A percentile compares a stretch with the other conserved stretches of the same genome.
Conservation (phyloP, 805 yeast genomes). For the Metschnikowia cubensis region DNA sequence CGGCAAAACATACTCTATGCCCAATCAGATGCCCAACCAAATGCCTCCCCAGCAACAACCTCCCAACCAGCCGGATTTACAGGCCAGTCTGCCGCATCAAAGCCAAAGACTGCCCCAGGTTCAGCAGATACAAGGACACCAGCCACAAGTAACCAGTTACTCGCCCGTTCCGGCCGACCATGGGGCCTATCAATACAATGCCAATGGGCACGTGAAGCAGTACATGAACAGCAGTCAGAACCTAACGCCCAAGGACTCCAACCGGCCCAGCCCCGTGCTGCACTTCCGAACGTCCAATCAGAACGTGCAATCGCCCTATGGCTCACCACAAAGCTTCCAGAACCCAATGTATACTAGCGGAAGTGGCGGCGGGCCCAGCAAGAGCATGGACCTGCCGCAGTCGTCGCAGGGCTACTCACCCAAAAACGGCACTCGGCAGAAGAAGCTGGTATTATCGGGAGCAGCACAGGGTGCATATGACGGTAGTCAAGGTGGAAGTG, state of each 20-base stretch:
- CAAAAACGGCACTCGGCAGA: slow-evolving; percentile 25
- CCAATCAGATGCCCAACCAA: slow-evolving; percentile 9
- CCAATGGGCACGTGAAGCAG: slow-evolving; percentile 4
- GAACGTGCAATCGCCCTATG: slow-evolving; percentile 12
- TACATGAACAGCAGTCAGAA: background rate
- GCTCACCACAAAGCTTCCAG: slow-evolving; percentile 14
- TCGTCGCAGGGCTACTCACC: slow-evolving; percentile 30
- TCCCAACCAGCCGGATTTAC: background rate
- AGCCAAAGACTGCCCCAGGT: slow-evolving; percentile 3
- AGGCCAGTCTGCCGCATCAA: background rate
- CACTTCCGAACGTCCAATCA: slow-evolving; percentile 2
- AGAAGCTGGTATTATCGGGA: slow-evolving; percentile 8
- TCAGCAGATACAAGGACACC: background rate
- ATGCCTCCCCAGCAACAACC: slow-evolving; percentile 14
- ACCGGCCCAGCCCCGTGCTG: slow-evolving; percentile 9
- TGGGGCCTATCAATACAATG: slow-evolving; percentile 1
- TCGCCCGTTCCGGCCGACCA: slow-evolving; percentile 1
- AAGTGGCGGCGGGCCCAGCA: slow-evolving; percentile 18
- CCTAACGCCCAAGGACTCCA: slow-evolving; percentile 4
- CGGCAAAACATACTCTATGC: slow-evolving; percentile 4
- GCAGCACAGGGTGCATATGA: background rate
- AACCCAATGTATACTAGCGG: slow-evolving; percentile 7
- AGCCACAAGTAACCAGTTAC: background rate
- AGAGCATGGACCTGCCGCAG: slow-evolving; percentile 23
- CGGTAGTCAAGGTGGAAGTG: background rate